Percentiles rank a stretch among this genome's conserved stretches.
Conservation (phyloP, 2,329 filamentous ascomycete genomes). For the Penicillium corylophilum region DNA sequence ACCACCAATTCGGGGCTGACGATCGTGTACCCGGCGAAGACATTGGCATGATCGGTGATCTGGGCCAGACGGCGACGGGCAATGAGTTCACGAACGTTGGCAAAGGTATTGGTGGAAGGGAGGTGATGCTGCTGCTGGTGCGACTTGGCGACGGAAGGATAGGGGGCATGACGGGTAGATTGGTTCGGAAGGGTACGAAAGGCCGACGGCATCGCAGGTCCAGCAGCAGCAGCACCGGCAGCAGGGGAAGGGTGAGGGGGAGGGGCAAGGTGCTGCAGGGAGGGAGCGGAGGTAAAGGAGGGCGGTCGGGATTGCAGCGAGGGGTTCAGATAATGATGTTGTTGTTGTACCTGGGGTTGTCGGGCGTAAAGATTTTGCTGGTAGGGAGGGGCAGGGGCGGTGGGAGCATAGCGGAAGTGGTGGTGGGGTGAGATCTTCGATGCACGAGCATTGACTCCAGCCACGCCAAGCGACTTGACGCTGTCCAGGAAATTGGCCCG, state of each 20-base stretch:
- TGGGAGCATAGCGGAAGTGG: constrained; percentile 26
- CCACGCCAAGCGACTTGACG: constrained; percentile 42
- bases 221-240: constrained; percentile 35
- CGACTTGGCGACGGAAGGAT: constrained; percentile 38
- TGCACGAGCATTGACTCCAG: constrained; percentile 25
- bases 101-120: constrained; percentile 40
- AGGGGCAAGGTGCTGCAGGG: constrained; percentile 36
- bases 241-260: constrained; percentile 31
- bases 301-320: constrained; percentile 29
- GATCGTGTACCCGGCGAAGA: constrained; percentile 45
- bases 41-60: constrained; percentile 48
- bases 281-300: constrained; percentile 28
- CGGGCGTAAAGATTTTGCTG: constrained; percentile 27
- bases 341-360: constrained; percentile 11
- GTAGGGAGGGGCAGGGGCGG: constrained; percentile 26
- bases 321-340: constrained; percentile 16
- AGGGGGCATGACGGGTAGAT: constrained; percentile 39
- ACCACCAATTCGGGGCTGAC: constrained; percentile 46
- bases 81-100: constrained; percentile 42
- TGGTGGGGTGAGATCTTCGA: constrained; percentile 29
- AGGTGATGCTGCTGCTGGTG: constrained; percentile 33
- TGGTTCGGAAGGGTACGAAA: constrained; percentile 41
- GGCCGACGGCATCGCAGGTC: constrained; percentile 45
- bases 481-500: constrained; percentile 52
- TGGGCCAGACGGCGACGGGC: constrained; percentile 43